phyloP scores from a whole-genome alignment of 1,139 yeast species.

The Arxiozyma bovina region DNA sequence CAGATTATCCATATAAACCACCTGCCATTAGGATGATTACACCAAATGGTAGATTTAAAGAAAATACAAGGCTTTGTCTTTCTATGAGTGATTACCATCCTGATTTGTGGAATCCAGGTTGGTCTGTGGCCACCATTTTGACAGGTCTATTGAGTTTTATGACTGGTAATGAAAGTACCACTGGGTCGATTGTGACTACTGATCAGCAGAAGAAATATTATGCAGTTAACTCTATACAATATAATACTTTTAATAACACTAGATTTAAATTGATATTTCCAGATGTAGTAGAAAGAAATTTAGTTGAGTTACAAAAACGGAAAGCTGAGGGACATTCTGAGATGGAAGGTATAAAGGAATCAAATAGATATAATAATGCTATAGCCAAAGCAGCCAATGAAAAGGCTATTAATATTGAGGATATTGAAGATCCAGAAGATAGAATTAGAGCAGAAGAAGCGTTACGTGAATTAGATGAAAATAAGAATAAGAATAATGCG shows the following conservation, averaged over 20 bases:
- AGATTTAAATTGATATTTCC: constrained; percentile 60
- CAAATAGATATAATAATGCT: constrained; percentile 11
- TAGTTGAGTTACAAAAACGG: constrained; percentile 21
- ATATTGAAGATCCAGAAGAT: constrained; percentile 41
- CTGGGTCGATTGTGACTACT: constrained; percentile 53
- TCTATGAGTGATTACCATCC: constrained; percentile 92
- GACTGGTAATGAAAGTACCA: constrained; percentile 53
- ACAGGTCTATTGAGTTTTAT: constrained; percentile 81
- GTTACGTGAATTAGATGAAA: constrained; percentile 38
- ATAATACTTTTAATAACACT: constrained; percentile 46
- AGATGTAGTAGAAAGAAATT: constrained; percentile 49
- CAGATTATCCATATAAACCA: constrained; percentile 86
- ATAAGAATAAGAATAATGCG: constrained; percentile 29
- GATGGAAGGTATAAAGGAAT: constrained; percentile 2
- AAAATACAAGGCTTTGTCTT: constrained; percentile 72
- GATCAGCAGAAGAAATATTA: constrained; percentile 37
- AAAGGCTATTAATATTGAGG: constrained; percentile 29
- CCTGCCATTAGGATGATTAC: constrained; percentile 87
- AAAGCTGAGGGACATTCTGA: constrained; percentile 8
- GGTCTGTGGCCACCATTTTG: constrained; percentile 83
- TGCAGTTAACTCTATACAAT: constrained; percentile 50
- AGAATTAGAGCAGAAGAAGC: constrained; percentile 37
- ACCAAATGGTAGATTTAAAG: constrained; percentile 72
- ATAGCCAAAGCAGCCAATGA: constrained; percentile 26
- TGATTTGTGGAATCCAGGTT: constrained; percentile 89